Conservation (phyloP, 805 yeast genomes). For the Starmerella roubikii region DNA sequence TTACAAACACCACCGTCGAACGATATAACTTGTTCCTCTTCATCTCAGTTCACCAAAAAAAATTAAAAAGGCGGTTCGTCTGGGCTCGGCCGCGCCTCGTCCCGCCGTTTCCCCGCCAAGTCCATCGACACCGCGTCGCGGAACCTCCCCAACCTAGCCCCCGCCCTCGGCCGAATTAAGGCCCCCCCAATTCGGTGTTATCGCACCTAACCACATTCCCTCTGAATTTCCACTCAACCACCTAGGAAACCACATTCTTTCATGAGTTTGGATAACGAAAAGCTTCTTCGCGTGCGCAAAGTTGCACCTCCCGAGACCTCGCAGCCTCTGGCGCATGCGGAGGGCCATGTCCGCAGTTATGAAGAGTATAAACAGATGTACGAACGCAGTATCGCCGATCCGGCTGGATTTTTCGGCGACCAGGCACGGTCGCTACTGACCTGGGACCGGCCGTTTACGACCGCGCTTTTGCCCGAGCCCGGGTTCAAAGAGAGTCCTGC, state of each 20-base stretch:
- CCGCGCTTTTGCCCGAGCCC: constrained; percentile 28
- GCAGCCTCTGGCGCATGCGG: constrained; percentile 16
- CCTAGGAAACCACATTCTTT: too few relatives aligned
- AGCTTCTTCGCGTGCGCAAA: constrained; percentile 20
- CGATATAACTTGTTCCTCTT: too few relatives aligned
- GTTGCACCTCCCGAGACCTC: constrained; percentile 20
- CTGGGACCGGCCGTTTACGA: constrained; percentile 70
- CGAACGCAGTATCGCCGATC: constrained; percentile 62
- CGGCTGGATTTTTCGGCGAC: constrained; percentile 66
- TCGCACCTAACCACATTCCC: not conserved
- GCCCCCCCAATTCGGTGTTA: too few relatives aligned
- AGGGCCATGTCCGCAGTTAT: constrained; percentile 37
- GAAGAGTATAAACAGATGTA: constrained; percentile 61
- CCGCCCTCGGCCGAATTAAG: too few relatives aligned
- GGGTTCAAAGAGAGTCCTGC: constrained; percentile 36
- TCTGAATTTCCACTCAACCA: not conserved
- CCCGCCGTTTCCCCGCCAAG: too few relatives aligned
- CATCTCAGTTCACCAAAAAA: too few relatives aligned
- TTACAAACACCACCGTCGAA: too few relatives aligned
- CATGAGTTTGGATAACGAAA: constrained; percentile 22
- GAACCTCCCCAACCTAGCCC: not conserved
- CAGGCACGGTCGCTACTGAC: constrained; percentile 56
- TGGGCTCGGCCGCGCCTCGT: too few relatives aligned
- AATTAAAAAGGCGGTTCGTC: too few relatives aligned
- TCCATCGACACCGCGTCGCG: not conserved